Evolutionary conservation across 1,284 basidiomycete genomes (phyloP), one percentile per base, ranked within the genome.

Genomic region (Apiotrichum domesticum): DNA sequence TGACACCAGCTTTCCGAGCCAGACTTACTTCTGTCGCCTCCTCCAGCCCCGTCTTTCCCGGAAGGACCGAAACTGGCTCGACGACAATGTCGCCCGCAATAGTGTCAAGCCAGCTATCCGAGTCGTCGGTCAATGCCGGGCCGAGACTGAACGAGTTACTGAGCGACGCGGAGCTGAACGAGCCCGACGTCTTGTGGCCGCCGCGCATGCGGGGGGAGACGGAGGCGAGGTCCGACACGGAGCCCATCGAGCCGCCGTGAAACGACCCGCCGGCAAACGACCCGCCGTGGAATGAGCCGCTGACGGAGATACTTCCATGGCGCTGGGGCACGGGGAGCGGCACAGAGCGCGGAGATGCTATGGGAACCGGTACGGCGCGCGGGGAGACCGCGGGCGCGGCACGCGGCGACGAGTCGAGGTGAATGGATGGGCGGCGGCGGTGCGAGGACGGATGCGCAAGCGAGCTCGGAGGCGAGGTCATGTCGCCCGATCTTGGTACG

Each of bases 21-120:
- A 1, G 0, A 63, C 66, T 43, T 46, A 72, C 66, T 32, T 70
- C 68, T 1, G 68, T 70, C n/a, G 68, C 71, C 58, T 69, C 59
- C 47, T 71, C 68, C 15, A 71, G 65, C 0, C 63, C 66, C 44
- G 57, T 61, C 46, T 61, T 61, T 1, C 64, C 66, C 2, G 55
- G 35, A 3, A 62, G 45, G 10, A 46, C 50, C 44, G 44, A 39
- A 1, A 37, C 58, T 3, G 37, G n/a, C 2, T 40, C 52, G 21
- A 51, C 45, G 21, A 21, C 21, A 2, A 63, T 41, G 10, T 61
- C 56, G 4, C 44, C 55, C 1, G 63, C 55, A 3, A 50, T 60
- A 6, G 60, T 48, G 8, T 64, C 59, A 11, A 72, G 61, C 70
- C 70, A 72, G 15, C 45, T 49, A 47, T 63, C 61, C 11, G 58